A percentile compares a stretch with the other conserved stretches of the same genome.
These are phyloP conservation scores for Naganishia liquefaciens DNA, from an alignment of 1,284 basidiomycete genomes.

Conservation along the genomic window DNA sequence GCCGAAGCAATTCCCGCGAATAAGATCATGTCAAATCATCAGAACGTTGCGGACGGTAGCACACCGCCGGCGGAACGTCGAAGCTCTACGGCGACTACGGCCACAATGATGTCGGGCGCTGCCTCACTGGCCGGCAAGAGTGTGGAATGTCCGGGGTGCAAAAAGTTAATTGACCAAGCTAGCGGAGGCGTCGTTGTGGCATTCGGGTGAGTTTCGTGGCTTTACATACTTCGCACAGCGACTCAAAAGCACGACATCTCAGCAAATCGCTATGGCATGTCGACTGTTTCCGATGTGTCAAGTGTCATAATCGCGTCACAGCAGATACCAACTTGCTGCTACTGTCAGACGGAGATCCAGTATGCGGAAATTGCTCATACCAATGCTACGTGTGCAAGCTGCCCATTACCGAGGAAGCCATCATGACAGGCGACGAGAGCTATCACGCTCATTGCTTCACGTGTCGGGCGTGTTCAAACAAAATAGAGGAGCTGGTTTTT, in stretches of 20 bases:
- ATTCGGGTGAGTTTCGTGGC: slow-evolving; percentile 68
- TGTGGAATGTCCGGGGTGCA: slow-evolving; percentile 74
- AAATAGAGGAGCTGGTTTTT: slow-evolving; percentile 97
- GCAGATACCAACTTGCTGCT: slow-evolving; percentile 93
- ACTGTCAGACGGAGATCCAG: slow-evolving; percentile 93
- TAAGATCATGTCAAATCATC: not conserved
- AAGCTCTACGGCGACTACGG: slow-evolving; percentile 17
- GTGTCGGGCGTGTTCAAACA: slow-evolving; percentile 88
- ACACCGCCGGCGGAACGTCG: not conserved
- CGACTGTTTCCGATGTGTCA: slow-evolving; percentile 57
- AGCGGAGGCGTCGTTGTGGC: slow-evolving; percentile 84
- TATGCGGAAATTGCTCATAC: slow-evolving; percentile 96
- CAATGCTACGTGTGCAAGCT: slow-evolving; percentile 88
- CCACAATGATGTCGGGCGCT: slow-evolving; percentile 15
- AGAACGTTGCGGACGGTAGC: not conserved
- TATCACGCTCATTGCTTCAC: slow-evolving; percentile 99
- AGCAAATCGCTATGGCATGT: slow-evolving; percentile 54
- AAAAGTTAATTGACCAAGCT: slow-evolving; percentile 75
- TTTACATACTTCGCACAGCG: not conserved
- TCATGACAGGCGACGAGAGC: slow-evolving; percentile 98
- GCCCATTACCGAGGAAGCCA: slow-evolving; percentile 93
- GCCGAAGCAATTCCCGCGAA: not conserved
- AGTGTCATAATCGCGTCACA: slow-evolving; percentile 60
- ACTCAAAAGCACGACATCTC: not conserved
- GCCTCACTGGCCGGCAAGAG: slow-evolving; percentile 27